Conservation (phyloP, 306 rosid genomes). For the Senna siamea region DNA sequence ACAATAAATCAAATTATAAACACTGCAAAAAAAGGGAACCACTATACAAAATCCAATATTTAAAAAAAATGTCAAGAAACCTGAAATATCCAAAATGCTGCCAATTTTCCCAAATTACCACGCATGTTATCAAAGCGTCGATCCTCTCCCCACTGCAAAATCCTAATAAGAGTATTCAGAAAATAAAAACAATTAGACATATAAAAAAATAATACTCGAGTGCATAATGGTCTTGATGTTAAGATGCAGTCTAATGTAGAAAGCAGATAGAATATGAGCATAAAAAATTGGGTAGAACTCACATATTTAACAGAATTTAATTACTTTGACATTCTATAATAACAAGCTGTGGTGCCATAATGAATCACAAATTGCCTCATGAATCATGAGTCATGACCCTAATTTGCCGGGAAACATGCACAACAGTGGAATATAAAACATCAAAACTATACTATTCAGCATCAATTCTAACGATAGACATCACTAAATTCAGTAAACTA, state of each 20-base stretch:
- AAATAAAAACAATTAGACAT: constrained; percentile 29
- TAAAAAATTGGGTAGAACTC: not conserved
- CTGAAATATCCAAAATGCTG: constrained; percentile 96
- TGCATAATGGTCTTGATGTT: constrained; percentile 5
- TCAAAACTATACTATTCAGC: too few relatives aligned
- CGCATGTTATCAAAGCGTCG: constrained; percentile 95
- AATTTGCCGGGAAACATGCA: too few relatives aligned
- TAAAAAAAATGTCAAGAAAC: constrained; percentile 42
- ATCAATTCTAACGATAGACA: too few relatives aligned
- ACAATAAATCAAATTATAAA: constrained; percentile 28
- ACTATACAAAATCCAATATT: constrained; percentile 4
- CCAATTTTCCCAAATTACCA: constrained; percentile 67
- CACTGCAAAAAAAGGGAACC: constrained; percentile 3
- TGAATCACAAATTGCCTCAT: not conserved
- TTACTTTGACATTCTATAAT: not conserved
- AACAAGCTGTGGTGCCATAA: not conserved
- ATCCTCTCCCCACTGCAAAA: constrained; percentile 95
- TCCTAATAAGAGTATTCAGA: constrained; percentile 55
- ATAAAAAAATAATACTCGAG: not conserved
- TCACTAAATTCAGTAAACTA: too few relatives aligned
- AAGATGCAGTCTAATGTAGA: not conserved
- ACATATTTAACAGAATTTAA: not conserved
- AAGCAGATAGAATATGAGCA: constrained; percentile 18
- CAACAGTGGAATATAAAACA: too few relatives aligned
- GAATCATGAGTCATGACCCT: too few relatives aligned